Evolutionary conservation across 2,329 filamentous ascomycete species (phyloP).

Genomic region (Passalora sequoiae): DNA sequence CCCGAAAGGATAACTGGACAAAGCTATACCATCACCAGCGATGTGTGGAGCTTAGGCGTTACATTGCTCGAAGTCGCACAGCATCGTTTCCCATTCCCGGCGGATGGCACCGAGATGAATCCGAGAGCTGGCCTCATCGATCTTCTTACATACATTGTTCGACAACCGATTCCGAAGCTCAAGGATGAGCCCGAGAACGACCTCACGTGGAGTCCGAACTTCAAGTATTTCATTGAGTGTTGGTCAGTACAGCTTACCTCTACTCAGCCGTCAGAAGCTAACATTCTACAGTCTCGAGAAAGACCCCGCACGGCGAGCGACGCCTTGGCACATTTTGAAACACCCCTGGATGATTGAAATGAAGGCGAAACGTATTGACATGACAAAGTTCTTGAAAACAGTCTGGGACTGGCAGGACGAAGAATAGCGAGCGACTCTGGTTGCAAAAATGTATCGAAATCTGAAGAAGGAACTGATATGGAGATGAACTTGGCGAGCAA

Average conservation of each 20-base stretch:
- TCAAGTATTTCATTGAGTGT: slow-evolving; percentile 99
- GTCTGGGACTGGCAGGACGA: slow-evolving; percentile 94
- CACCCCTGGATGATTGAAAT: slow-evolving; percentile 99
- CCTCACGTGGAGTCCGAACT: slow-evolving; percentile 93
- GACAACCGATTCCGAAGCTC: slow-evolving; percentile 87
- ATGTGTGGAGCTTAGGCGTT: slow-evolving; percentile 96
- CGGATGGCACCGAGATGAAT: slow-evolving; percentile 92
- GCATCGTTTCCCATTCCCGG: slow-evolving; percentile 95
- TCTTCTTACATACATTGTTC: slow-evolving; percentile 92
- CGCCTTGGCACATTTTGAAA: slow-evolving; percentile 97
- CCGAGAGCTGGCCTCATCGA: slow-evolving; percentile 90
- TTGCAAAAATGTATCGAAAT: too few relatives aligned
- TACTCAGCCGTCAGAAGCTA: slow-evolving; percentile 17
- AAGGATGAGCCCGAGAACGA: slow-evolving; percentile 77
- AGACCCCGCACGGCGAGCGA: slow-evolving; percentile 77
- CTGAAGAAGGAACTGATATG: not conserved
- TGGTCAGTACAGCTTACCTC: slow-evolving; percentile 62
- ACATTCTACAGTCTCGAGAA: slow-evolving; percentile 72
- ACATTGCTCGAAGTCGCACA: slow-evolving; percentile 98
- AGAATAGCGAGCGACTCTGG: not conserved
- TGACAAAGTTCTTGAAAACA: slow-evolving; percentile 86
- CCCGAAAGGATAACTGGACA: slow-evolving; percentile 96
- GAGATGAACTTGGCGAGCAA: not conserved
- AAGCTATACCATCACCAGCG: slow-evolving; percentile 96
- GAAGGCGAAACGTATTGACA: slow-evolving; percentile 92